Percentiles rank a stretch among this genome's conserved stretches.
These are phyloP conservation scores for Cercospora sp. DNA, from an alignment of 2,329 filamentous ascomycete genomes.

Conservation along the genomic window DNA sequence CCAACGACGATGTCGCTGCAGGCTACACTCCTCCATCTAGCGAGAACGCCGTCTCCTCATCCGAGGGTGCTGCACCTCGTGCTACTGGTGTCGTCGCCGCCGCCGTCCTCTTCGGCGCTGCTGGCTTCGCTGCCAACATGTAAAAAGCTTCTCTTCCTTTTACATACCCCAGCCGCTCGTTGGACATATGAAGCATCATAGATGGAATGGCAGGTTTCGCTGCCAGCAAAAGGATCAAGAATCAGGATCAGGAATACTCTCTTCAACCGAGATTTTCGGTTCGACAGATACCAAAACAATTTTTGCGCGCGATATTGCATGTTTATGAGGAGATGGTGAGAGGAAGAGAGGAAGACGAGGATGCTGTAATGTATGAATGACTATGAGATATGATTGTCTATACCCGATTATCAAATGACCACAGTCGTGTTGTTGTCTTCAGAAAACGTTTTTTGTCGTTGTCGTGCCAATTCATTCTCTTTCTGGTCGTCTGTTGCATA, in stretches of 20 bases:
- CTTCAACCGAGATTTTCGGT: not conserved
- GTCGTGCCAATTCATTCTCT: no score
- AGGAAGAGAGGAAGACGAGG: not conserved
- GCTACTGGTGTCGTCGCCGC: constrained; percentile 48
- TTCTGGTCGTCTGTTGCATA: no score
- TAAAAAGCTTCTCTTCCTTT: not conserved
- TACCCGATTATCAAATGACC: not conserved
- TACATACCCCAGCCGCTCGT: not conserved
- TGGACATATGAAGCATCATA: not conserved
- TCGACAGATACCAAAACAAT: not conserved
- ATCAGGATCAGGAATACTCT: not conserved
- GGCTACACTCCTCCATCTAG: constrained; percentile 27
- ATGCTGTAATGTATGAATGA: not conserved
- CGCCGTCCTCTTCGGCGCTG: constrained; percentile 52
- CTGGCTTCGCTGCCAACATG: constrained; percentile 32
- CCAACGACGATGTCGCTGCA: constrained; percentile 39
- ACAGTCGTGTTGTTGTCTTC: not conserved
- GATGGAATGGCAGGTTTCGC: not conserved
- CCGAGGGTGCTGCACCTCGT: constrained; percentile 37
- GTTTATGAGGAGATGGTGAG: not conserved
- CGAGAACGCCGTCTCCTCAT: constrained; percentile 17
- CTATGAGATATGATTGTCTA: not conserved
- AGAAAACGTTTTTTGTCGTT: not conserved
- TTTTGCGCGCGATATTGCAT: not conserved
- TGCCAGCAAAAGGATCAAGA: not conserved